Evolutionary conservation across 495 filamentous ascomycete genomes (phyloP).

Genomic region (Penicillium malachiteum): DNA sequence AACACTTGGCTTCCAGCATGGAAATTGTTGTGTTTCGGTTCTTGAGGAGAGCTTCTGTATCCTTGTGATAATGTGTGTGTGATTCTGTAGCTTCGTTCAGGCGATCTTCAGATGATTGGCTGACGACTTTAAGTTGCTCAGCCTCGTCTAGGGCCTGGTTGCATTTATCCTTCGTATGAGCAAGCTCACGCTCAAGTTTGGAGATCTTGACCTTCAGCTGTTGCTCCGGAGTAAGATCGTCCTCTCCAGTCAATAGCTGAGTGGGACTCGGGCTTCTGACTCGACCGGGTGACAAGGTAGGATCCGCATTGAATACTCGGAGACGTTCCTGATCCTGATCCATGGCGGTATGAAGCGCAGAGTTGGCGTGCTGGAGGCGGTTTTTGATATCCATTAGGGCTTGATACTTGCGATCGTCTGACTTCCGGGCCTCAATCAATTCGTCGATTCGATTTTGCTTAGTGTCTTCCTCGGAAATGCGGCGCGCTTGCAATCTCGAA

Average conservation of each 20-base stretch:
- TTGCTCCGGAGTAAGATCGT: slow-evolving; percentile 69
- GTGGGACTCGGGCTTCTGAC: slow-evolving; percentile 24
- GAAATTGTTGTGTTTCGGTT: slow-evolving; percentile 74
- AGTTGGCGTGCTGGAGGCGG: no score
- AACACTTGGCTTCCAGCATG: slow-evolving; percentile 62
- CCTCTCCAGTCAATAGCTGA: slow-evolving; percentile 48
- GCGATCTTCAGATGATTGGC: slow-evolving; percentile 84
- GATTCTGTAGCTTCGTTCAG: slow-evolving; percentile 74
- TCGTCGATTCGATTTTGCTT: no score
- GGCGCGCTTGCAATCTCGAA: no score
- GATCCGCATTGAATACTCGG: slow-evolving; percentile 71
- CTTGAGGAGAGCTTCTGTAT: slow-evolving; percentile 70
- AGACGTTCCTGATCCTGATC: slow-evolving; percentile 61
- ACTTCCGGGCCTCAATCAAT: no score
- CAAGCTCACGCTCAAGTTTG: slow-evolving; percentile 79
- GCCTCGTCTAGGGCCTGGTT: slow-evolving; percentile 74
- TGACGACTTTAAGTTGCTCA: slow-evolving; percentile 87
- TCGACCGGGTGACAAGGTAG: slow-evolving; percentile 53
- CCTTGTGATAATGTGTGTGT: slow-evolving; percentile 80
- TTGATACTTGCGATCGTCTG: no score
- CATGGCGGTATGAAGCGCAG: no score
- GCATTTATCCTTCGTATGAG: slow-evolving; percentile 71
- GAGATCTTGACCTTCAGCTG: slow-evolving; percentile 78
- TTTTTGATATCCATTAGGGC: no score
- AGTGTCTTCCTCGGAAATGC: no score